Evolutionary conservation across 176 grass and related monocot species (phyloP), one percentile per base, ranked within the genome.

Genomic region (Typha latifolia): DNA sequence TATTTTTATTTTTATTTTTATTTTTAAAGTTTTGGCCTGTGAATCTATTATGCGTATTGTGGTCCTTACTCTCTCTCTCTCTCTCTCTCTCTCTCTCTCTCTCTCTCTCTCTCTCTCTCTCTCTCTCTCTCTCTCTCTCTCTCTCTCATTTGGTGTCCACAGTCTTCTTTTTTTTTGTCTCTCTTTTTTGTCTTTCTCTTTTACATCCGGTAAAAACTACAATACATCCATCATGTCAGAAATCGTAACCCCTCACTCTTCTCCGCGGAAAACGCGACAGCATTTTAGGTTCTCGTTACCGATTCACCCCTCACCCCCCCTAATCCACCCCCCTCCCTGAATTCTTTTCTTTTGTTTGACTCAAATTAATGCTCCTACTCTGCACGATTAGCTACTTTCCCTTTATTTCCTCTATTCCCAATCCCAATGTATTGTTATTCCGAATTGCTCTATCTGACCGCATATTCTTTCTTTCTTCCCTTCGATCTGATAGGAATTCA

Each of bases 401-500:
- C 18, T 21, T 11, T 22, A 59, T 59, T 55, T 55, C 20, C 6
- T 19, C 53, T 16, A 59, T 59, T 11, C 18, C 16, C 16, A 22
- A 19, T 6, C 20, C 16, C 53, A 59, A 59, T 59, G 53, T 59
- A 15, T 2, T 51, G 20, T 22, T 21, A 16, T 59, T 21, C 11
- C 53, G 18, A 21, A 59, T 59, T 14, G 53, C 53, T 16, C 11
- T 21, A 22, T 59, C 53, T 43, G 37, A 43, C n/a, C 53, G 16
- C 4, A 21, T 8, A n/a, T 59, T 21, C 16, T 22, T 20, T 59
- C 14, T 59, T 9, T 59, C 53, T 11, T 22, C 47, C 68, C 76
- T 51, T 51, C 62, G 9, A 74, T 68, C 76, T 71, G 49, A 16
- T 43, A 89, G 81, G 74, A 74, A 80, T 68, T 74, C 79, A n/a